Evolutionary conservation across 495 filamentous ascomycete genomes (phyloP), one percentile per base, ranked within the genome.

Genomic region (Letharia lupina): DNA sequence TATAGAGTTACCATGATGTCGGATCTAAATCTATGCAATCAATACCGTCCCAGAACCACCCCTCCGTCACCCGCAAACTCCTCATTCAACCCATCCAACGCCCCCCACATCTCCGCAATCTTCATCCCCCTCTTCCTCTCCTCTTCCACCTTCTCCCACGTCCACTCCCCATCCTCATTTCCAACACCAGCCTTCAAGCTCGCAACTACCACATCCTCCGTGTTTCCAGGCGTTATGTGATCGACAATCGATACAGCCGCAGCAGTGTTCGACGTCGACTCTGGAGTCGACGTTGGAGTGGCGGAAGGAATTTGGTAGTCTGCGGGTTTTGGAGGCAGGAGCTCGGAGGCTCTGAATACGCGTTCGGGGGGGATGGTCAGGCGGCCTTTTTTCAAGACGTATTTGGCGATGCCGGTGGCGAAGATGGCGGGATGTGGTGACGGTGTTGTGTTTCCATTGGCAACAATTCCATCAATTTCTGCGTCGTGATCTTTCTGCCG

Each of bases 341-440:
- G 76, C 13, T 85, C 84, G 47, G 84, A 84, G 48, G 86, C 82
- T 57, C 82, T 77, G 18, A 97, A 78, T 16, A 94, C 80, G 41
- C 89, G 77, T 74, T 93, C 91, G 10, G 93, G 91, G 47, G 90
- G 83, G 10, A 97, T 83, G 10, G 93, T 98, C 68, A 93, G 77
- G 23, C 94, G 79, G 0, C 92, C 93, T 71, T 89, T 84, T 79
- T 97, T 97, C 71, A 91, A 87, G 3, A 96, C 92, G 72, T 95
- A 97, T 78, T 95, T 93, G 69, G 85, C 87, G 18, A 97, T 70
- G 7, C 84, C 88, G 4, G 86, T 88, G 2, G 93, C 93, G 67
- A 88, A 85, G 44, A 97, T 80, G 33, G 78, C 59, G 1, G 68
- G 68, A 57, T 69, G 57, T 10, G 60, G 63, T 11, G 44, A 48